Evolutionary conservation across 2,329 filamentous ascomycete species (phyloP), one percentile per base, ranked within the genome.

Genomic region (Myriosclerotinia scirpicola): DNA sequence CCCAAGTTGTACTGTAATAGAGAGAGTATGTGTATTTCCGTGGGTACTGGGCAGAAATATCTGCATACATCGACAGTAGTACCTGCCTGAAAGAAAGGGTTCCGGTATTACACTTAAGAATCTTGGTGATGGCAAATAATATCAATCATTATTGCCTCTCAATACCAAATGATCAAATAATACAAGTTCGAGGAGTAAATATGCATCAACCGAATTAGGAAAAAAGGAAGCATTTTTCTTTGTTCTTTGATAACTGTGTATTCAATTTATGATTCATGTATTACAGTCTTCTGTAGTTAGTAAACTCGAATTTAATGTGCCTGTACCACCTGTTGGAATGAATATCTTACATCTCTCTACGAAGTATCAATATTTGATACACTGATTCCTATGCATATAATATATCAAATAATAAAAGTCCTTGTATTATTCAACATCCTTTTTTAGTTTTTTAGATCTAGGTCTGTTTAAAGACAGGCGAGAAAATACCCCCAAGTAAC

Each of bases 151-250:
- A 2, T 26, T 42, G 36, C n/a, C 20, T 8, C n/a, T n/a, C n/a
- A 22, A 40, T 6, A 14, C 2, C 20, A 5, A 40, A 54, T 38
- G 20, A n/a, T 40, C 15, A 7, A n/a, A 22, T 56, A 26, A 56
- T 30, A 38, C 14, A 17, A 30, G 38, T 22, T 42, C 22, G n/a
- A n/a, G 3, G 7, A 42, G 36, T 12, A 30, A 7, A 26, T 20
- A 42, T 8, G 9, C 6, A 20, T 12, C 17, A 6, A 20, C 8
- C 14, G 36, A 30, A 56, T 4, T 1, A 42, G 54, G 54, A 26
- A 56, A 56, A 44, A 42, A 30, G 22, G 22, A 56, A 56, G 54
- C n/a, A 17, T 40, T 30, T 14, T 30, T 58, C 54, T 58, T 58
- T 44, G 22, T 58, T 30, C 15, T 20, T 52, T 2, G 22, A 52